A percentile compares a stretch with the other conserved stretches of the same genome.
phyloP scores from a whole-genome alignment of 306 rosid species.

The Acmispon strigosus region DNA sequence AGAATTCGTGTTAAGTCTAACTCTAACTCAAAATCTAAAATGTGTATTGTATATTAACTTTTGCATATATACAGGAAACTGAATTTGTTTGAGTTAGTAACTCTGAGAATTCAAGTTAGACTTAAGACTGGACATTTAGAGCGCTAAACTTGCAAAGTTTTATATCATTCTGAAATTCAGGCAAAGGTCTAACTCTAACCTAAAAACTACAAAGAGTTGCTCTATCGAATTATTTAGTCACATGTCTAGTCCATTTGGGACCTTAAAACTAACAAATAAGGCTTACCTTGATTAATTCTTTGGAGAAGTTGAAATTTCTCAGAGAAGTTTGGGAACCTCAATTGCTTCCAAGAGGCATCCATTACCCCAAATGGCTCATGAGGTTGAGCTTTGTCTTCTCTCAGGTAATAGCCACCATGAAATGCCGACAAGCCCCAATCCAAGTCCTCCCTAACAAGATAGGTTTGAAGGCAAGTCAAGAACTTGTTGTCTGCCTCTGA shows the following conservation, averaged over 20 bases:
- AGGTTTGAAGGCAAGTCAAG: conserved; percentile 44
- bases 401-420: conserved; percentile 33
- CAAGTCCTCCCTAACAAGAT: conserved; percentile 35
- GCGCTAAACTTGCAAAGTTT: no score
- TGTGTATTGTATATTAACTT: neutral
- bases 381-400: neutral
- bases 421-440: conserved; percentile 52
- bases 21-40: no score
- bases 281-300: conserved; percentile 27
- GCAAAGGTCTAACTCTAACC: no score
- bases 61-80: no score
- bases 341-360: conserved; percentile 25
- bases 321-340: conserved; percentile 24
- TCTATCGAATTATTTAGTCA: no score
- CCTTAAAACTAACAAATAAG: neutral
- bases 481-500: conserved; percentile 24
- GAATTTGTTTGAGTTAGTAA: no score
- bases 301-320: conserved; percentile 26
- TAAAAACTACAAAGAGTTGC: no score
- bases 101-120: no score
- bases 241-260: no score
- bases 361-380: conserved; percentile 40
- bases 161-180: no score
- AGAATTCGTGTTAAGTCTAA: no score
- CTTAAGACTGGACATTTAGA: no score